phyloP scores from a whole-genome alignment of 2,329 filamentous ascomycete species.

The Curvularia verruculosa region DNA sequence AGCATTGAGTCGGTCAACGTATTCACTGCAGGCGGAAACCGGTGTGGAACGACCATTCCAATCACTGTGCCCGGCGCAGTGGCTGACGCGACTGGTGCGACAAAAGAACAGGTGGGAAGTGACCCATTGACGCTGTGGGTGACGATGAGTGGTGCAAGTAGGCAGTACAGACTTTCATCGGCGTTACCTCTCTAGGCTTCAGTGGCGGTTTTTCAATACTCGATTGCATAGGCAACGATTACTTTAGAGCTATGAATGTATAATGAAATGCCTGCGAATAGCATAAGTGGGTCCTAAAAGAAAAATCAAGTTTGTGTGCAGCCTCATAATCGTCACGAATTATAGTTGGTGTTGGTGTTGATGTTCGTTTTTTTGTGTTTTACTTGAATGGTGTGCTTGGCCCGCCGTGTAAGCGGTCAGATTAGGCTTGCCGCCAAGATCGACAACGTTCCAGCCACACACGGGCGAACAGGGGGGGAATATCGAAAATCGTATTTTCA shows the following conservation, averaged over 20 bases:
- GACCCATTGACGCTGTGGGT: constrained; percentile 51
- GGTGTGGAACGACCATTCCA: constrained; percentile 59
- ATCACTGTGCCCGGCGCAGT: constrained; percentile 60
- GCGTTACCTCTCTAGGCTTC: constrained; percentile 32
- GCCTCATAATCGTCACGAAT: background rate
- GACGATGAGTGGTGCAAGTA: constrained; percentile 44
- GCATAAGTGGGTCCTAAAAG: background rate
- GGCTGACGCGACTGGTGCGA: constrained; percentile 52
- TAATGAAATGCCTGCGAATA: constrained; percentile 2
- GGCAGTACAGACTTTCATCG: constrained; percentile 43
- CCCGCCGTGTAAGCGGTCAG: constrained; percentile 9
- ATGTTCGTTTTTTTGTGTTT: too few relatives aligned
- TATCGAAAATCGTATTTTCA: background rate
- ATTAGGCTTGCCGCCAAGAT: background rate
- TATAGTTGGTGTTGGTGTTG: background rate
- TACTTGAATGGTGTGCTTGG: background rate
- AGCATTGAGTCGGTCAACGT: constrained; percentile 60
- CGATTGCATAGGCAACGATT: constrained; percentile 1
- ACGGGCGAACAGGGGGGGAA: constrained; percentile 7
- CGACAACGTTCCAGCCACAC: constrained; percentile 16
- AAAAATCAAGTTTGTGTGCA: background rate
- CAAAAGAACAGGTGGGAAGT: constrained; percentile 60
- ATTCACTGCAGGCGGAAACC: constrained; percentile 55
- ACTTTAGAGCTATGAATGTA: constrained; percentile 11
- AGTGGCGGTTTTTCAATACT: background rate